Evolutionary conservation across 495 filamentous ascomycete genomes (phyloP), one percentile per base, ranked within the genome.

Genomic region (Podospora appendiculata): DNA sequence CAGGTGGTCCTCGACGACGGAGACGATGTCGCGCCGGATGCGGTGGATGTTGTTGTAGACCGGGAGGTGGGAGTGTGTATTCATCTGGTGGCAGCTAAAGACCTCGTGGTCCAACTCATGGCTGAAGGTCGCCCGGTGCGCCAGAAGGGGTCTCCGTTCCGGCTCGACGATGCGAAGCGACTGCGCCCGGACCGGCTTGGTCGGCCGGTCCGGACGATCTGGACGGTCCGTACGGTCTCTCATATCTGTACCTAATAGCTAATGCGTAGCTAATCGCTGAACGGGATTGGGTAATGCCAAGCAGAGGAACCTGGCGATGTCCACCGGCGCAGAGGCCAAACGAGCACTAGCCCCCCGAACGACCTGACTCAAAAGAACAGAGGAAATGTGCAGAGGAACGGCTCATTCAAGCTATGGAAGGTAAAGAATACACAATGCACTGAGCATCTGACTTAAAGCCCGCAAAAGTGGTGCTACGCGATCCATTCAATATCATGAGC

Each of bases 11-110:
- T 78, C 74, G 19, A 75, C 72, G 42, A 78, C 73, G 32, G 71
- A 71, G 45, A 72, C 61, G 52, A 78, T 73, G 59, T 78, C 74
- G 58, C 74, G 69, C 14, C 73, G 67, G 61, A 78, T 78, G 36
- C 74, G 66, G 52, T 78, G 74, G 50, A 78, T 78, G 54, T 70
- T 78, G 11, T 70, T 75, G 62, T 78, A 78, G 14, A 81, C 74
- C 36, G 76, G 76, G 32, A 80, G 62, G 45, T 73, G 61, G 12
- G 64, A 60, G 58, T 76, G 71, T 6, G 63, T 32, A 25, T 35
- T 55, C 13, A 43, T 32, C 11, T 32, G 38, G 36, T 38, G 32
- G 45, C 62, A 64, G 42, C 58, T 58, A 42, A 56, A 66, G 33
- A 66, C 58, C 6, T 63, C 53, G 36, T 50, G 50, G 36, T 66